Conservation (phyloP, 768 basidiomycete species). For the Pulveroboletus ravenelii region DNA sequence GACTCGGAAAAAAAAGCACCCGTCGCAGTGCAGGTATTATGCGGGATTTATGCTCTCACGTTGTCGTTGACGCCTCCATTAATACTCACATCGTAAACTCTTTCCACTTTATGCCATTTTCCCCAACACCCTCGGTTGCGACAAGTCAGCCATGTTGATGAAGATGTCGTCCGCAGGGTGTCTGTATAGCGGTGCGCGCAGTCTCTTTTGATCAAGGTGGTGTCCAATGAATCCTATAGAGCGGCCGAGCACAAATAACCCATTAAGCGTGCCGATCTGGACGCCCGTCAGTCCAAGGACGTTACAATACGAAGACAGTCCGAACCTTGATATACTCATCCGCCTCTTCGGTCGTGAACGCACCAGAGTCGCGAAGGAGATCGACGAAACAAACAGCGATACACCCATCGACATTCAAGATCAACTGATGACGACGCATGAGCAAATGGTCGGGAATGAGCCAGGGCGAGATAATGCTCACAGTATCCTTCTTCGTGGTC, state of each 20-base stretch:
- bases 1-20: background rate
- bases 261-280: conserved; percentile 87
- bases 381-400: conserved; percentile 97
- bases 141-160: conserved; percentile 87
- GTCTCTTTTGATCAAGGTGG: conserved; percentile 94
- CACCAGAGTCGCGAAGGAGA: conserved; percentile 84
- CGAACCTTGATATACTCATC: conserved; percentile 89
- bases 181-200: conserved; percentile 89
- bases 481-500: conserved; percentile 95
- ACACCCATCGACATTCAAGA: conserved; percentile 95
- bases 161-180: conserved; percentile 95
- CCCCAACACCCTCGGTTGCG: conserved; percentile 75
- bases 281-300: background rate
- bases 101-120: conserved; percentile 21
- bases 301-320: background rate
- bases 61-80: background rate
- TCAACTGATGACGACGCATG: conserved; percentile 47
- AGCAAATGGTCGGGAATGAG: background rate
- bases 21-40: conserved; percentile 14
- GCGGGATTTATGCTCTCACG: conserved; percentile 11
- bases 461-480: conserved; percentile 22
- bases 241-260: conserved; percentile 94
- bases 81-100: background rate
- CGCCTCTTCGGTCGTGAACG: conserved; percentile 93
- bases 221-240: conserved; percentile 98